Percentiles rank a stretch among this genome's conserved stretches.
Conservation (phyloP, 2,329 filamentous ascomycete species). For the Fusarium continuum region DNA sequence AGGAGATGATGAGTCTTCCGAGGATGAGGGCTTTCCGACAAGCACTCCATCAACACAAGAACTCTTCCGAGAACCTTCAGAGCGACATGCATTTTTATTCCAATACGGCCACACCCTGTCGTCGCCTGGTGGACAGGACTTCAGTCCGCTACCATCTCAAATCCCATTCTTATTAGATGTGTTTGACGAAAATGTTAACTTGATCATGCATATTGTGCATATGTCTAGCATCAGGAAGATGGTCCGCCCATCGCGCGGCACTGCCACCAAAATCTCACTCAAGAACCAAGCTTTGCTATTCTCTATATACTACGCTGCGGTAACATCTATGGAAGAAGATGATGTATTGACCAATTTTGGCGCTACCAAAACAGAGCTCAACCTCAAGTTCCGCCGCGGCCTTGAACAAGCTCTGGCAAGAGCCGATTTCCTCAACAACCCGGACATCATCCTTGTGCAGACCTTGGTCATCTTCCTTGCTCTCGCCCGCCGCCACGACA, state of each 20-base stretch:
- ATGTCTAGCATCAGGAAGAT: slow-evolving; percentile 52
- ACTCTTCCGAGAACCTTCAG: slow-evolving; percentile 52
- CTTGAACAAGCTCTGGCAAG: slow-evolving; percentile 69
- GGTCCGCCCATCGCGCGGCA: slow-evolving; percentile 48
- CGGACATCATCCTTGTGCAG: slow-evolving; percentile 68
- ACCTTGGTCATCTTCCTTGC: slow-evolving; percentile 68
- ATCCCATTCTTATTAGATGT: slow-evolving; percentile 62
- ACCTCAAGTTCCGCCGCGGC: slow-evolving; percentile 61
- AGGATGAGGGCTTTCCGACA: slow-evolving; percentile 48
- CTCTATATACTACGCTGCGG: slow-evolving; percentile 64
- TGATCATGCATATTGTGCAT: slow-evolving; percentile 54
- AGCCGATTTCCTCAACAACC: slow-evolving; percentile 67
- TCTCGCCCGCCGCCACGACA: slow-evolving; percentile 61
- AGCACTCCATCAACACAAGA: slow-evolving; percentile 50
- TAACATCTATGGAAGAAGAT: slow-evolving; percentile 66
- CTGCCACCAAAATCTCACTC: slow-evolving; percentile 48
- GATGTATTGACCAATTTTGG: slow-evolving; percentile 62
- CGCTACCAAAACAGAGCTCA: slow-evolving; percentile 55
- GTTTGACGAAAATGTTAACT: slow-evolving; percentile 62
- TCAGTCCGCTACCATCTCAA: slow-evolving; percentile 64
- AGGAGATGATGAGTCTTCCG: slow-evolving; percentile 46
- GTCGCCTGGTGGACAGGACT: slow-evolving; percentile 48
- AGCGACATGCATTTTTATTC: slow-evolving; percentile 63
- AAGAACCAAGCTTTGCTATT: slow-evolving; percentile 64
- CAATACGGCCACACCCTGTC: slow-evolving; percentile 52